Percentiles rank a stretch among this genome's conserved stretches.
These are phyloP conservation scores for Populus hybrid DNA, from an alignment of 441 rosid genomes.

Conservation along the genomic window DNA sequence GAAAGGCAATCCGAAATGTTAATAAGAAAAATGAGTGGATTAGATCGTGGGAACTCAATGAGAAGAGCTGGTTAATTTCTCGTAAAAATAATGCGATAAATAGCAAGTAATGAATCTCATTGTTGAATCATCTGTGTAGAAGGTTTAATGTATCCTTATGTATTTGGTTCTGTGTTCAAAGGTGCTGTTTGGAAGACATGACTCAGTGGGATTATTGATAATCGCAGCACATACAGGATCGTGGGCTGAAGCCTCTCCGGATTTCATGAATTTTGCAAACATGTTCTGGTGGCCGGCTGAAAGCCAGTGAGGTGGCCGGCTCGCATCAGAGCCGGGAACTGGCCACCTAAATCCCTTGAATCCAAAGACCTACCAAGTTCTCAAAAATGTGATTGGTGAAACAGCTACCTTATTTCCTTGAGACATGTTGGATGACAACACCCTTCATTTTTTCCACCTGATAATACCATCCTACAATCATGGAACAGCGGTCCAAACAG, in stretches of 20 bases:
- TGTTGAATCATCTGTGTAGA: too few relatives aligned
- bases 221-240: conserved; percentile 75
- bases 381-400: conserved; percentile 54
- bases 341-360: conserved; percentile 79
- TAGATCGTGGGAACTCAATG: too few relatives aligned
- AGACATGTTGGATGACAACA: conserved; percentile 40
- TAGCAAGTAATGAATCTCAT: too few relatives aligned
- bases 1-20: too few relatives aligned
- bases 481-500: conserved; percentile 69
- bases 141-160: too few relatives aligned
- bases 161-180: too few relatives aligned
- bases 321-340: conserved; percentile 78
- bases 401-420: conserved; percentile 50
- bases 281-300: conserved; percentile 86
- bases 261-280: conserved; percentile 64
- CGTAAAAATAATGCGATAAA: too few relatives aligned
- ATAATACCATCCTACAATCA: conserved; percentile 67
- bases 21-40: too few relatives aligned
- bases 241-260: conserved; percentile 81
- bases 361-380: conserved; percentile 64
- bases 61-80: too few relatives aligned
- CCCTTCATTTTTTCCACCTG: conserved; percentile 45
- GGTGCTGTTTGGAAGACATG: too few relatives aligned
- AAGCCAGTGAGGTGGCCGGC: conserved; percentile 46
- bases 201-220: background rate